Evolutionary conservation across 192 early-diverging fungal species (phyloP), one percentile per base, ranked within the genome.

Genomic region (Coemansia sp.): DNA sequence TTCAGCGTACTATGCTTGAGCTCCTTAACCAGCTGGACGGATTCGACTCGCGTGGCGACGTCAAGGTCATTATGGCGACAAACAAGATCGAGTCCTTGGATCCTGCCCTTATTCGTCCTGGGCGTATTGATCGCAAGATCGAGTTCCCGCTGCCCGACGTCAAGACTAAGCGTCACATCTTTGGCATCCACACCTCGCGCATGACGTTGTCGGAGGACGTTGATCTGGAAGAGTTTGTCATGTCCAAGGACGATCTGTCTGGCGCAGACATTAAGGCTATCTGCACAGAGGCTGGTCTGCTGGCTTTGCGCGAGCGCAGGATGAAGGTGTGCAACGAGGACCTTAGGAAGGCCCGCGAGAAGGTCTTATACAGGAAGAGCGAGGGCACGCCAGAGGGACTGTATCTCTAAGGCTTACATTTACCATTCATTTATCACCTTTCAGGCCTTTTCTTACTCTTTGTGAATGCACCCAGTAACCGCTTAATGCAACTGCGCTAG

Each of bases 51-150:
- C 86, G 91, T 60, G 91, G 94, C 49, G 95, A 98, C 74, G 95
- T 99, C 74, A 99, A 99, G 86, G 97, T 99, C 22, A 96, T 99
- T 70, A 98, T 98, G 97, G 97, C 97, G 5, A 99, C 97, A 18
- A 99, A 99, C 85, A 90, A 94, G 68, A 95, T 95, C 64, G 97
- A 99, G 69, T 91, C 93, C n/a, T 76, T 99, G 41, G 97, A 99
- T 73, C 97, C 97, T 5, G 97, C 97, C 0, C 85, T 99, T 73
- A 94, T 99, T 73, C 93, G 97, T 66, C 97, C 97, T 10, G 88
- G 95, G 44, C 96, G 97, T 85, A 95, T 99, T 74, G 97, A 99
- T 78, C 90, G 97, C 65, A 99, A 99, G 89, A 99, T 99, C 68
- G 97, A 99, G 76, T 99, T 99, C 90, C 96, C 97, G 18, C 78